Base-by-base conservation (phyloP, 148 eudicot genomes). In the Rhododendron ferrugineum region DNA sequence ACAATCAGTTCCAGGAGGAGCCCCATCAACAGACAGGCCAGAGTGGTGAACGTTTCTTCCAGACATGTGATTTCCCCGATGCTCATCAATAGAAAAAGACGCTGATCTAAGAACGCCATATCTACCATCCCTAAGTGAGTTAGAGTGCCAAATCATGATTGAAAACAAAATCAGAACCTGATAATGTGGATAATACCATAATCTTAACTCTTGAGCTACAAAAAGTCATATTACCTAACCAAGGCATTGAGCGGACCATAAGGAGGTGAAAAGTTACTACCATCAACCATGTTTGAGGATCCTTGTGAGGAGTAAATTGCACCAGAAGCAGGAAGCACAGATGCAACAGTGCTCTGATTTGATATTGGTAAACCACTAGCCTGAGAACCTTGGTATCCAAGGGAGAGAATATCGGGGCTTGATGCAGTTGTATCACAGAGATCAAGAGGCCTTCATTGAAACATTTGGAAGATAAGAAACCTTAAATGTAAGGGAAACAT, bases 381-480 rank as follows among this genome's bases (percentile, higher is more conserved):
- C n/a, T 85, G 91, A 47, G 88, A 84, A 83, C 89, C 88, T 91
- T 92, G 97, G 91, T 88, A 92, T 82, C 92, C 94, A 79, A 88
- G 86, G 78, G 93, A 49, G 84, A 91, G 86, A 68, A 88, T 74
- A 88, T 96, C 99, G 11, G 93, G 90, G 87, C 91, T 92, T 83
- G 99, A 81, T 85, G 87, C 82, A 88, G 87, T 84, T 82, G 89
- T 84, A 85, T 96, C 98, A 88, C 95, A 93, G 22, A 96, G 93
- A 89, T 94, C 99, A 86, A 94, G 95, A 83, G 99, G 99, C 90
- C 99, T 96, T 90, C 88, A 56, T 52, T 36, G 85, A 85, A 87
- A 82, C 2, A 81, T 32, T n/a, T 64, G 49, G 36, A 47, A 20
- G 40, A 80, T 40, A 9, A 72, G 46, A 82, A 83, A 82, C n/a